Percentiles rank a stretch among this genome's conserved stretches.
Evolutionary conservation across 345 rosid genomes (phyloP).

Genomic region (Rhodamnia rubescens): DNA sequence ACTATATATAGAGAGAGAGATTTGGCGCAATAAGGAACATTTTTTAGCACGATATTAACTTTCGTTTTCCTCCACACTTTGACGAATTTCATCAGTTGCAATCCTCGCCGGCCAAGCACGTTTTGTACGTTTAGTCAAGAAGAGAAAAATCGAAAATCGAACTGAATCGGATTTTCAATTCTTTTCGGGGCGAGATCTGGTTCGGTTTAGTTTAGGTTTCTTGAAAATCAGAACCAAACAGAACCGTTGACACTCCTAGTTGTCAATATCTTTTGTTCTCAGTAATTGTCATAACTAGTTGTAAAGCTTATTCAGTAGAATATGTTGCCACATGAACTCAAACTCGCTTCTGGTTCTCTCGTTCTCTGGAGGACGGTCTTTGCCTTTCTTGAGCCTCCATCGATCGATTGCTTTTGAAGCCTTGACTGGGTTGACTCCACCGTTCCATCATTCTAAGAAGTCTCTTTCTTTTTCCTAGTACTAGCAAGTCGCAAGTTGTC

Average conservation of each 20-base stretch:
- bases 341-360: slow-evolving; percentile 59
- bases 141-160: too few species aligned
- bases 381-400: slow-evolving; percentile 35
- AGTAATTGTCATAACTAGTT: slow-evolving; percentile 24
- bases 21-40: too few species aligned
- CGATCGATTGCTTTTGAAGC: slow-evolving; percentile 53
- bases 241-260: too few species aligned
- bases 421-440: slow-evolving; percentile 48
- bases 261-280: neutral
- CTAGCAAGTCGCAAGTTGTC: too few species aligned
- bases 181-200: too few species aligned
- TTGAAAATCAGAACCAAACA: too few species aligned
- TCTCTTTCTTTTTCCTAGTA: too few species aligned
- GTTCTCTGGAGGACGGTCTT: slow-evolving; percentile 36
- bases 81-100: neutral
- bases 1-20: neutral
- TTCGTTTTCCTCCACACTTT: neutral
- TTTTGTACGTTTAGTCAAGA: too few species aligned
- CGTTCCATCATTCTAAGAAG: neutral
- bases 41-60: neutral
- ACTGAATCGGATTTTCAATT: too few species aligned
- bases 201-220: too few species aligned
- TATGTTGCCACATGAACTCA: slow-evolving; percentile 13
- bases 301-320: slow-evolving; percentile 34
- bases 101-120: slow-evolving; percentile 1